Evolutionary conservation across 495 filamentous ascomycete species (phyloP).

Genomic region (Acidomyces sp.): DNA sequence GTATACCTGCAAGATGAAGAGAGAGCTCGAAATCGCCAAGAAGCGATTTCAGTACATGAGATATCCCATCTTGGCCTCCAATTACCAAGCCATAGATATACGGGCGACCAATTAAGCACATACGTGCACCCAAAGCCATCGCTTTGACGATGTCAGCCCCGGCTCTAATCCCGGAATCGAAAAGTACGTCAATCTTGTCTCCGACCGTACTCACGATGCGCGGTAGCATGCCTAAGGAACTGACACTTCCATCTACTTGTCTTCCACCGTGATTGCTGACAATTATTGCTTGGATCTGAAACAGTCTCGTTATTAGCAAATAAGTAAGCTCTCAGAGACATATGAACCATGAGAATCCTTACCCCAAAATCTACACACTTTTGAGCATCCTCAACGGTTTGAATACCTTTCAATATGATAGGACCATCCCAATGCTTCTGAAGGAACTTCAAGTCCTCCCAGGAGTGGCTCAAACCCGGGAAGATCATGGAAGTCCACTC

Average conservation of each 20-base stretch:
- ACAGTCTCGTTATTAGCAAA: no score
- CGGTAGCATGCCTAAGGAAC: constrained; percentile 24
- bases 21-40: constrained; percentile 13
- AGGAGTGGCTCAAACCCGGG: constrained; percentile 8
- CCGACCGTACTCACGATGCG: constrained; percentile 24
- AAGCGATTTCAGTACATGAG: constrained; percentile 15
- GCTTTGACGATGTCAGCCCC: constrained; percentile 28
- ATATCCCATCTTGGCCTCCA: constrained; percentile 13
- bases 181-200: constrained; percentile 23
- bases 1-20: constrained; percentile 6
- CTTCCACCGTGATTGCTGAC: constrained; percentile 41
- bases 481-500: constrained; percentile 15
- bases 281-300: constrained; percentile 41
- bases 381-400: constrained; percentile 34
- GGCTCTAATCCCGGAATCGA: constrained; percentile 25
- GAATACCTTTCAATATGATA: constrained; percentile 30
- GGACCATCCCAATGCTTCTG: constrained; percentile 28
- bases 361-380: constrained; percentile 35
- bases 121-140: constrained; percentile 25
- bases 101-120: constrained; percentile 24
- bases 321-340: no score
- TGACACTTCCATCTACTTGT: constrained; percentile 25
- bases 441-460: constrained; percentile 24
- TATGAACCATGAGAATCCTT: no score
- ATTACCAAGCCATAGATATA: constrained; percentile 25